Base-by-base conservation (phyloP, 2,329 filamentous ascomycete genomes). In the Chrysoporthe cubensis region DNA sequence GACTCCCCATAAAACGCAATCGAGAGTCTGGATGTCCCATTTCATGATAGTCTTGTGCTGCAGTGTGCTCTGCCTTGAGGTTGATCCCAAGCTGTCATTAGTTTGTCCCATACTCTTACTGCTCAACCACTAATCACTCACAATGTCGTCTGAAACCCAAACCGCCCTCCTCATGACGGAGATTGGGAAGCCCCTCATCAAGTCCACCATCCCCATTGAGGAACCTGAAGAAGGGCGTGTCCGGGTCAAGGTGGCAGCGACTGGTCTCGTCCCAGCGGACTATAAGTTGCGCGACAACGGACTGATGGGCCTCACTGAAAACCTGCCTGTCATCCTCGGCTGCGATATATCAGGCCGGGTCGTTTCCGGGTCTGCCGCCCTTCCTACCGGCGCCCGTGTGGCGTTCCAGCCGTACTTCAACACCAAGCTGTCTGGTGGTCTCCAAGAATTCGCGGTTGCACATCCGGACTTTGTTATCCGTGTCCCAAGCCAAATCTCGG, bases 281-380 rank as follows among this genome's bases (percentile, higher is more conserved):
- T 58, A 32, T 40, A 64, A 50, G 11, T 18, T 58, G 34, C 34
- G 60, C 21, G 52, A 57, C 11, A 3, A 21, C 11, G 40, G 16
- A 16, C n/a, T 40, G 13, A 13, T 34, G 4, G 50, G 50, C 37
- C 16, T 44, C 13, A 21, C 3, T 2, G 3, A 37, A 1, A n/a
- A 46, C 7, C 54, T 58, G 8, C 50, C 50, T 2, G 16, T 37
- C 40, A 21, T 64, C 18, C 1, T 58, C 26, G 40, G 52, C 40
- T 18, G 57, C 32, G 63, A 65, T 5, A 46, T 64, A 4, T 32
- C 62, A 44, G 62, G 44, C 34, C 34, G 34, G 14, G 57, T 66
- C 64, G 37, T 46, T 9, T 62, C 40, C 16, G 43, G 54, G 11
- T 50, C 50, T 2, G n/a, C 40, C 14, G 48, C 34, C 26, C 34